Conservation (phyloP, 2,329 filamentous ascomycete genomes). For the Fusarium sp. region DNA sequence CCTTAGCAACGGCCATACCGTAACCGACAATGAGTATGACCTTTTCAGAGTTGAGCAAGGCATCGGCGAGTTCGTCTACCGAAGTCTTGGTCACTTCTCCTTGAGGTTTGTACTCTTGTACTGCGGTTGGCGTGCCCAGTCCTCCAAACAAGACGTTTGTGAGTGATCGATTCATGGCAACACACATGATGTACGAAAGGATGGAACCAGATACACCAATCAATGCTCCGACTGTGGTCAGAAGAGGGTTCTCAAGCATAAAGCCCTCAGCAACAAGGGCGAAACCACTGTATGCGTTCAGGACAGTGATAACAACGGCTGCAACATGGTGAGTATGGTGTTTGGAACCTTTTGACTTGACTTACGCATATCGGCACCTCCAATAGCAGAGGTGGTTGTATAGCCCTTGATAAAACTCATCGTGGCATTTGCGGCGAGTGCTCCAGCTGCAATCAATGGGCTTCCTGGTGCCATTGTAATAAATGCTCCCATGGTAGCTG, state of each 20-base stretch:
- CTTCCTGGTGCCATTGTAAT: slow-evolving; percentile 85
- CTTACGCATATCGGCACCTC: slow-evolving; percentile 90
- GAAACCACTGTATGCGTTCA: slow-evolving; percentile 93
- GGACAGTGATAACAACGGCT: slow-evolving; percentile 87
- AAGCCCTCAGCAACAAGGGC: slow-evolving; percentile 91
- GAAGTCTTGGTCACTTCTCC: slow-evolving; percentile 84
- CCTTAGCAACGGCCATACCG: slow-evolving; percentile 94
- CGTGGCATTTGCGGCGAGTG: slow-evolving; percentile 81
- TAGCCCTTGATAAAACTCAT: slow-evolving; percentile 89
- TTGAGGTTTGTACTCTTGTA: slow-evolving; percentile 80
- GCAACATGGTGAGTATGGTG: slow-evolving; percentile 26
- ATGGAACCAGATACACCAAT: slow-evolving; percentile 93
- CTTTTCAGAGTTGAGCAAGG: slow-evolving; percentile 81
- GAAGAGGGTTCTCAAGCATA: slow-evolving; percentile 89
- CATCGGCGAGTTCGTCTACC: slow-evolving; percentile 85
- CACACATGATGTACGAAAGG: slow-evolving; percentile 88
- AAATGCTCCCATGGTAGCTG: slow-evolving; percentile 88
- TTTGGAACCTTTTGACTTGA: neutral
- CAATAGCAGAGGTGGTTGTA: slow-evolving; percentile 90
- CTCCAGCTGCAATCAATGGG: slow-evolving; percentile 83
- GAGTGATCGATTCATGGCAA: slow-evolving; percentile 93
- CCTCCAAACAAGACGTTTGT: slow-evolving; percentile 92
- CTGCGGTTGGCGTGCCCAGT: slow-evolving; percentile 74
- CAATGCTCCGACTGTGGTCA: slow-evolving; percentile 87
- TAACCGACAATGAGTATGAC: slow-evolving; percentile 94